These are phyloP conservation scores for Smithsoniella earleae DNA, from an alignment of 163 green algal species.

Conservation along the genomic window DNA sequence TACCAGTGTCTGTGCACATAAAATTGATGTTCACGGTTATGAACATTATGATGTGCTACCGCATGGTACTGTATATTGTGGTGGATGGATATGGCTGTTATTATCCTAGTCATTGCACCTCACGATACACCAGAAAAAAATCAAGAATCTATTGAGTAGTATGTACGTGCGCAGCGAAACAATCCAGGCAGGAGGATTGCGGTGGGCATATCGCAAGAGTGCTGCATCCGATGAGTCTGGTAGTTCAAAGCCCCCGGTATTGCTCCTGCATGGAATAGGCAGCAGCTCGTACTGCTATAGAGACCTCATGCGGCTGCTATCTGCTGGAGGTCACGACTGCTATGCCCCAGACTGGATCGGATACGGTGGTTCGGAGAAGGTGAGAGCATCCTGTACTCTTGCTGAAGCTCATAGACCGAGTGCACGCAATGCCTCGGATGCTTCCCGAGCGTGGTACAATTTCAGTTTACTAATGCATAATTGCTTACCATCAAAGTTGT, in stretches of 20 bases:
- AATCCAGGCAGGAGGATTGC: slow-evolving; percentile 35
- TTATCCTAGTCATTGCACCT: neutral
- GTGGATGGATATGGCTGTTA: neutral
- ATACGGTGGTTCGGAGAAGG: slow-evolving; percentile 56
- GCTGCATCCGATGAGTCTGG: slow-evolving; percentile 18
- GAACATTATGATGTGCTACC: neutral
- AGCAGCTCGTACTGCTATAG: slow-evolving; percentile 50
- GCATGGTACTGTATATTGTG: neutral
- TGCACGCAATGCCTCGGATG: too few species aligned
- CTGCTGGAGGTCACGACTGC: slow-evolving; percentile 45
- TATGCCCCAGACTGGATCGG: slow-evolving; percentile 66
- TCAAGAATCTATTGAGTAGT: neutral
- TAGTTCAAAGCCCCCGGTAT: slow-evolving; percentile 37
- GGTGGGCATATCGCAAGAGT: slow-evolving; percentile 47
- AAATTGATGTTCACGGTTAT: too few species aligned
- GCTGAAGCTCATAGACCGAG: too few species aligned
- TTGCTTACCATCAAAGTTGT: too few species aligned
- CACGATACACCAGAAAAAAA: neutral
- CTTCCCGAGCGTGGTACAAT: too few species aligned
- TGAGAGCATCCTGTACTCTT: too few species aligned
- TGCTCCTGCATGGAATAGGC: slow-evolving; percentile 58
- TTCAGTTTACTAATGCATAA: too few species aligned
- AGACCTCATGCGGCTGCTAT: slow-evolving; percentile 52
- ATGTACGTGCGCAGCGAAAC: slow-evolving; percentile 32
- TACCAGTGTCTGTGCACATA: too few species aligned